Evolutionary conservation across 2,329 filamentous ascomycete genomes (phyloP), one percentile per base, ranked within the genome.

Genomic region (Venturia carpophila): DNA sequence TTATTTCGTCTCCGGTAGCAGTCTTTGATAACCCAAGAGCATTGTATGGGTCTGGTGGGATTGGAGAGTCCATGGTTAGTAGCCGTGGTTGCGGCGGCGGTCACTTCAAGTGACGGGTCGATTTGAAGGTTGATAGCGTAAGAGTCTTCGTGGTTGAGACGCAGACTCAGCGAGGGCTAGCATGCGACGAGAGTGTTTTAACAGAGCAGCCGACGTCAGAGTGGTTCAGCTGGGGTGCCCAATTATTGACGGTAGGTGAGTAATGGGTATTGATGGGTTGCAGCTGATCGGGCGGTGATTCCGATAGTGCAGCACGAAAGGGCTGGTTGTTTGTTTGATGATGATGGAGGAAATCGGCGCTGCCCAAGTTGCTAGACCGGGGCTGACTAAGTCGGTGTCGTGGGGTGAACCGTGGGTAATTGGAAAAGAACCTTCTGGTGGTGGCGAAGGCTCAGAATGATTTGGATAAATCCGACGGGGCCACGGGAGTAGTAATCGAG

Each of bases 11-110:
- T 52, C 86, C 74, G 67, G 89, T 84, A 60, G 90, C 90, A 75
- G 88, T 84, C 73, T 85, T 88, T 67, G 86, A 74, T 66, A 97
- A 83, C 64, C 90, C 90, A 62, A 97, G 82, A 64, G 84, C 81
- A 72, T 82, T 84, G 80, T 96, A 96, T 61, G 91, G 93, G 78
- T 97, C 91, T 68, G 85, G 82, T 41, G 84, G 77, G 66, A 80
- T 71, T 62, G 77, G 74, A 42, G 75, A 75, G 60, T 74, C 73
- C 69, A 83, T 79, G 73, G 74, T 79, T 9, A 27, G n/a, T 62
- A 43, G 60, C 60, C 37, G 60, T 61, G 60, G 27, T 45, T 41
- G 21, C 60, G 21, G 60, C 39, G 21, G 37, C n/a, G 39, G 60
- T 15, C 39, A 61, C 60, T 27, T 27, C 15, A n/a, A 27, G 60